Base-by-base conservation (phyloP, 306 rosid species). In the Lotus japonicus region DNA sequence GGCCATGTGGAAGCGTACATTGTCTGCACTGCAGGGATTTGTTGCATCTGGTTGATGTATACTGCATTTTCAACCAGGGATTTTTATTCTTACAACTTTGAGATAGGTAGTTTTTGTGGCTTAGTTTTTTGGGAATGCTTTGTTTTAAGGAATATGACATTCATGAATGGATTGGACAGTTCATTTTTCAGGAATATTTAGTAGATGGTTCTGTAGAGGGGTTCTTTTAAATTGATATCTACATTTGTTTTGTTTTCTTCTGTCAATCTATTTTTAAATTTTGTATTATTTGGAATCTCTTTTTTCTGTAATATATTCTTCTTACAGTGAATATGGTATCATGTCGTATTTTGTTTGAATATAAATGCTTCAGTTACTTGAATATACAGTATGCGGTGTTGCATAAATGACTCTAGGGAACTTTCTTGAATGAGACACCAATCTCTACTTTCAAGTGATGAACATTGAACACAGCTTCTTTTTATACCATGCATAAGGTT, bases 61-160 rank as follows among this genome's bases (percentile, higher is more conserved):
- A 42, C 17, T 26, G 61, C 71, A 72, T 52, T 52, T 66, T 62
- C 23, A 59, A 58, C 58, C 41, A 6, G 21, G 51, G 62, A 21
- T 15, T 43, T 72, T 51, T 46, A 53, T 15, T 52, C 21, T 15
- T 38, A 23, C 19, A 28, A 28, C n/a, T 42, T 50, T 45, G 43
- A 21, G 26, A 7, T 42, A 38, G 21, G 48, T 49, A 50, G 54
- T 26, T 52, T 51, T 41, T 42, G 11, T 11, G 36, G 26, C 18
- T 9, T 50, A 61, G 19, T 49, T 39, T 59, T 38, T 17, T 49
- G 9, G 2, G 43, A 8, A 21, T 35, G 58, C 19, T 19, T 50
- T 60, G 36, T 38, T 60, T 11, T n/a, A 16, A 7, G 43, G 39
- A 66, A 58, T 71, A 19, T 13, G 16, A 48, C 61, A n/a, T 59